phyloP scores from a whole-genome alignment of 805 yeast genomes.

The Saccharomycopsis fermentans region DNA sequence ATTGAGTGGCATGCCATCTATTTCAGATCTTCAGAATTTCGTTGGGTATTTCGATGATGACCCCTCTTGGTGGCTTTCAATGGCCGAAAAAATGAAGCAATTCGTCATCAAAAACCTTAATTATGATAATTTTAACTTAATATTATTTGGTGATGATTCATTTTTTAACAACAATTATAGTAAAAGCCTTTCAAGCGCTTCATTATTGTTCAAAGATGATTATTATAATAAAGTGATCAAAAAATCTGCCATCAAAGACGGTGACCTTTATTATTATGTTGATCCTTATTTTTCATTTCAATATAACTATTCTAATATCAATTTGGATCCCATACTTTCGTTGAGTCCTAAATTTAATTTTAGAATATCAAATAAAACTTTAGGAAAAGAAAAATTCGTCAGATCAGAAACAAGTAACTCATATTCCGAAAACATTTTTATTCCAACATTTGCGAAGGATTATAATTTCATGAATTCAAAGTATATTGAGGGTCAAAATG shows the following conservation, averaged over 20 bases:
- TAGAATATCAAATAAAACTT: background rate
- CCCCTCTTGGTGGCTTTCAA: constrained; percentile 32
- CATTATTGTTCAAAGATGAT: background rate
- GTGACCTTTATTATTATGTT: background rate
- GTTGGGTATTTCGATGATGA: constrained; percentile 24
- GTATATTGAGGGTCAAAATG: background rate
- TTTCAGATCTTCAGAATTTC: constrained; percentile 20
- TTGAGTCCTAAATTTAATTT: background rate
- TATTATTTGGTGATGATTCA: constrained; percentile 27
- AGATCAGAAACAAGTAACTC: background rate
- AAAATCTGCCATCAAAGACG: background rate
- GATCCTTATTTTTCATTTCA: constrained; percentile 40
- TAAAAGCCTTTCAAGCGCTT: background rate
- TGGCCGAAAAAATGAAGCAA: constrained; percentile 29
- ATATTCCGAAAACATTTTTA: constrained; percentile 7
- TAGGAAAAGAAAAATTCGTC: background rate
- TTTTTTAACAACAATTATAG: background rate
- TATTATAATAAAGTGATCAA: background rate
- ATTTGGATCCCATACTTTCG: background rate
- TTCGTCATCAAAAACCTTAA: constrained; percentile 26
- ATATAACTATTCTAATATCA: constrained; percentile 22
- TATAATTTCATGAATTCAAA: background rate
- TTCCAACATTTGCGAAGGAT: constrained; percentile 8
- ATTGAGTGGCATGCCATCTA: constrained; percentile 32
- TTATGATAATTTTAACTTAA: constrained; percentile 26